phyloP scores from a whole-genome alignment of 2,329 filamentous ascomycete species.

The Fusarium bulbicola region DNA sequence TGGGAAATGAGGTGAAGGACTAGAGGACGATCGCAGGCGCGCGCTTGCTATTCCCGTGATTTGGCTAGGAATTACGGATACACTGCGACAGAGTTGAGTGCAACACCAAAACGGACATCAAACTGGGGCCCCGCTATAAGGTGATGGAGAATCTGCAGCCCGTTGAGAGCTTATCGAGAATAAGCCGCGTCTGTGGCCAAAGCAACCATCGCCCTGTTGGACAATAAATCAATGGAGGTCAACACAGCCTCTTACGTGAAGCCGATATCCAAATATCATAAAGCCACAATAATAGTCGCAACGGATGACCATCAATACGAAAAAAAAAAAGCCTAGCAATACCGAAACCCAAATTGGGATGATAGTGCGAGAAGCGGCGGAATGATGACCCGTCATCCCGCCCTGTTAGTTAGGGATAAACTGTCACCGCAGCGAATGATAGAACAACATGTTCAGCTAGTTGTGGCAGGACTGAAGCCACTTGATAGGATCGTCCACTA shows the following conservation, averaged over 20 bases:
- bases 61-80: background rate
- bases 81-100: background rate
- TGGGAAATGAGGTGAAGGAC: constrained; percentile 14
- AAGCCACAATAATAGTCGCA: background rate
- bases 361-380: constrained; percentile 39
- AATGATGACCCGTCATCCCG: constrained; percentile 45
- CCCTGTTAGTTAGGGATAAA: constrained; percentile 3
- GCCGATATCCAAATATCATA: background rate
- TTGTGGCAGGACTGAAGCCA: constrained; percentile 25
- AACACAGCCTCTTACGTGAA: background rate
- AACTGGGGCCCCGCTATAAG: background rate
- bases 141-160: background rate
- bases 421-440: constrained; percentile 33
- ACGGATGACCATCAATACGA: background rate
- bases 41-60: constrained; percentile 6
- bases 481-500: constrained; percentile 19
- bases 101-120: background rate
- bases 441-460: constrained; percentile 8
- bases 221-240: background rate
- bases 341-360: constrained; percentile 23
- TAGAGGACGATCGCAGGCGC: constrained; percentile 8
- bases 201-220: background rate
- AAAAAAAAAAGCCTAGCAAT: background rate
- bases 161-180: background rate
- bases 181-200: background rate